Base-by-base conservation (phyloP, 2,329 filamentous ascomycete genomes). In the Aspergillus japonicus region DNA sequence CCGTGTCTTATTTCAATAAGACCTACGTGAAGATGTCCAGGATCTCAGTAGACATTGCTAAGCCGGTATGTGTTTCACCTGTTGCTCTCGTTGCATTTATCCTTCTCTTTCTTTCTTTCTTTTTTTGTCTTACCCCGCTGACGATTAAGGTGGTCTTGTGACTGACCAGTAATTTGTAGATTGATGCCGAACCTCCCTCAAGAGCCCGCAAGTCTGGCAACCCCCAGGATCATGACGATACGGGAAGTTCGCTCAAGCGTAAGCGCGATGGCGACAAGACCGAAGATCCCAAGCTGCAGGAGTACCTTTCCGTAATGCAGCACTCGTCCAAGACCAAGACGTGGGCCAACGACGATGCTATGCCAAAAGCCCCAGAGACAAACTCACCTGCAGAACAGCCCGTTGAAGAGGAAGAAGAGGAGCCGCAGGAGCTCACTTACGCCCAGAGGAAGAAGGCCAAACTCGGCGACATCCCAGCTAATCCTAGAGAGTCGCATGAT, bases 21-120 rank as follows among this genome's bases (percentile, higher is more conserved):
- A 89, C 93, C 64, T 99, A 92, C 78, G 92, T 99, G 70, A 91
- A 92, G 69, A 95, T 97, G 90, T 96, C 93, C 59, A 96, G 89
- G 80, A 92, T 99, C 70, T 85, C 84, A 31, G 95, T 97, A 63
- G 93, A 97, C 79, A 80, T 95, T 71, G 95, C 95, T 58, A 88
- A 86, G 74, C 89, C 95, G 61, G 90, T 96, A 80, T 73, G 85
- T 77, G 56, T 35, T 53, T 31, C 26, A 31, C 47, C n/a, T 16
- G 4, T 21, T 33, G 16, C 33, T 5, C 8, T n/a, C 16, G 39
- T 44, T 19, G 19, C 16, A 53, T 44, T 50, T 51, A 42, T 54
- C 33, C 14, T 54, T 60, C 39, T 49, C n/a, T 48, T 52, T 58
- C 26, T 63, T 26, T 26, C 4, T 62, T 59, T 48, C 58, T 57